Conservation (phyloP, 352 stramenopile genomes). For the Phytophthora multivora region DNA sequence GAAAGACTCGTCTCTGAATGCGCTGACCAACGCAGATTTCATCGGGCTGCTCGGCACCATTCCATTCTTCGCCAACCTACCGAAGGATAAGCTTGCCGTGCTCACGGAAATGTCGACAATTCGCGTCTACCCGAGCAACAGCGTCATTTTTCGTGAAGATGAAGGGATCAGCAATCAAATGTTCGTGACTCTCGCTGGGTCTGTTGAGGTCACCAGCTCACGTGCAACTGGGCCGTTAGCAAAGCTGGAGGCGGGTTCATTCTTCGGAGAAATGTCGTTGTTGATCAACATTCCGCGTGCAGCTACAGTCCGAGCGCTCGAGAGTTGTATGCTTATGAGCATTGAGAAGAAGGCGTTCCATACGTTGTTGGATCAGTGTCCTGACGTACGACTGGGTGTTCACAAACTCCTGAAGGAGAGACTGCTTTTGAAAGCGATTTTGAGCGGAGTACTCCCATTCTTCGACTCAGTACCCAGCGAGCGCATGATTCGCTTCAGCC, state of each 20-base stretch:
- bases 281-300: slow-evolving; percentile 80
- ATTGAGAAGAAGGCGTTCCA: slow-evolving; percentile 83
- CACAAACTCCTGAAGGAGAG: slow-evolving; percentile 71
- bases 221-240: slow-evolving; percentile 51
- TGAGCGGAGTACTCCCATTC: slow-evolving; percentile 77
- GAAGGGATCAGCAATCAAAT: slow-evolving; percentile 82
- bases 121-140: slow-evolving; percentile 71
- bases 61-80: slow-evolving; percentile 72
- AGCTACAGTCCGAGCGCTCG: slow-evolving; percentile 64
- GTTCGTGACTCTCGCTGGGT: slow-evolving; percentile 73
- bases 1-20: slow-evolving; percentile 53
- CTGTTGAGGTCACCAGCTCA: slow-evolving; percentile 69
- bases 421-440: slow-evolving; percentile 68
- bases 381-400: slow-evolving; percentile 55
- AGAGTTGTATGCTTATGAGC: slow-evolving; percentile 81
- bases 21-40: slow-evolving; percentile 70
- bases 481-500: slow-evolving; percentile 61
- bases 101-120: slow-evolving; percentile 82
- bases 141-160: slow-evolving; percentile 74
- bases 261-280: slow-evolving; percentile 85
- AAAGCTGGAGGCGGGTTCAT: slow-evolving; percentile 66
- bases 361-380: slow-evolving; percentile 57
- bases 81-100: slow-evolving; percentile 57
- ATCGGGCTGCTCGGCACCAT: slow-evolving; percentile 65
- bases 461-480: slow-evolving; percentile 58